These are phyloP conservation scores for Prosopis cineraria DNA, from an alignment of 306 rosid species.

Conservation along the genomic window DNA sequence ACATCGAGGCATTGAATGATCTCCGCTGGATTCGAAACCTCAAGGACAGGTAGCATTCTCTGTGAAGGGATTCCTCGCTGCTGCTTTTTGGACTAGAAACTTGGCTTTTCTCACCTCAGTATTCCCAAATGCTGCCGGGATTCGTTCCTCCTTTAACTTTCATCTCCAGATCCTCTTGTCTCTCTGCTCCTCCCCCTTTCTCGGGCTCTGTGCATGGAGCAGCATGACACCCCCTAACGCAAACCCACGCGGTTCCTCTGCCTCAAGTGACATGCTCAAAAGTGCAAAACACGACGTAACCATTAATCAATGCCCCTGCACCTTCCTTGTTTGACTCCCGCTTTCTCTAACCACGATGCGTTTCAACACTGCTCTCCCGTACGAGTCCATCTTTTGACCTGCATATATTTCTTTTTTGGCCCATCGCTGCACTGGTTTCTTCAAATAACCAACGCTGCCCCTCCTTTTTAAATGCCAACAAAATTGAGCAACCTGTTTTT, in stretches of 20 bases:
- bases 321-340: neutral
- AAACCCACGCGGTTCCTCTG: no score
- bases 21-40: neutral
- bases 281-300: neutral
- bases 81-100: conserved; percentile 21
- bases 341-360: neutral
- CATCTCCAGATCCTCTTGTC: conserved; percentile 27
- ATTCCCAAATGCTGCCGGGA: neutral
- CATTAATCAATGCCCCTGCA: neutral
- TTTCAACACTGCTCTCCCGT: neutral
- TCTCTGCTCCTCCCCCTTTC: neutral
- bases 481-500: neutral
- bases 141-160: neutral
- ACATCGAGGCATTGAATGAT: neutral
- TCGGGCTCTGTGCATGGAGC: neutral
- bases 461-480: neutral
- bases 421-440: neutral
- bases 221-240: neutral
- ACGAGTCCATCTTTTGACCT: neutral
- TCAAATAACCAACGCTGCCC: neutral
- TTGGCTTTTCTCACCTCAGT: conserved; percentile 38
- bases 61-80: conserved; percentile 20
- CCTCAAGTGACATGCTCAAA: neutral
- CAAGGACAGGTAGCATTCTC: conserved; percentile 7
- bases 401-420: neutral